Conservation (phyloP, 306 rosid species). For the Cyclanthera cordifolia region DNA sequence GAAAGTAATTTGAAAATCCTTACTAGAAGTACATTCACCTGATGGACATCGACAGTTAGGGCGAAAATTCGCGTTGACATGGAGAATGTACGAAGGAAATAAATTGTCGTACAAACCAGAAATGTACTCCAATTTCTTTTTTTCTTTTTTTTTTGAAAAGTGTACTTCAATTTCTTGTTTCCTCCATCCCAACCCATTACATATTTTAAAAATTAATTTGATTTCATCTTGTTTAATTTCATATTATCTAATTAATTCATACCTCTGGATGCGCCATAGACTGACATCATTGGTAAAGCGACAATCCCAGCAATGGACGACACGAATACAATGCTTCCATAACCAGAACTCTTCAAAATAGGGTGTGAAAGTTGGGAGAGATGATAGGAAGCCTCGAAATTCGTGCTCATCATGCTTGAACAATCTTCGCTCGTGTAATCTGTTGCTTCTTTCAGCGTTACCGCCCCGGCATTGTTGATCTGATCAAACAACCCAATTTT, state of each 20-base stretch:
- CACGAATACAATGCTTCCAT: slow-evolving; percentile 33
- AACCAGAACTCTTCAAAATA: slow-evolving; percentile 34
- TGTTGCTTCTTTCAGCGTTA: neutral
- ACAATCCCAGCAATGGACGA: slow-evolving; percentile 35
- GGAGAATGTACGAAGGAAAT: too few relatives aligned
- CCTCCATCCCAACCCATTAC: too few relatives aligned
- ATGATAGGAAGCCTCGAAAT: slow-evolving; percentile 33
- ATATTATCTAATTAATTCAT: neutral
- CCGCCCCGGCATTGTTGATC: slow-evolving; percentile 1
- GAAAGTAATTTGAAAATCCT: too few relatives aligned
- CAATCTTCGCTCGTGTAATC: slow-evolving; percentile 20
- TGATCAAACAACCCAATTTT: neutral
- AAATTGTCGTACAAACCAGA: too few relatives aligned
- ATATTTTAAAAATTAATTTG: too few relatives aligned
- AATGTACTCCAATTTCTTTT: too few relatives aligned
- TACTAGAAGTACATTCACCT: too few relatives aligned
- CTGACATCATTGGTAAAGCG: slow-evolving; percentile 20
- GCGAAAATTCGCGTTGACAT: too few relatives aligned
- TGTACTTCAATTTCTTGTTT: too few relatives aligned
- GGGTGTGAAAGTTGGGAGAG: slow-evolving; percentile 35
- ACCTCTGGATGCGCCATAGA: slow-evolving; percentile 58
- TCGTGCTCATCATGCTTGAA: slow-evolving; percentile 18
- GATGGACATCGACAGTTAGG: too few relatives aligned
- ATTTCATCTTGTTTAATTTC: too few relatives aligned
- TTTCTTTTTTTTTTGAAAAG: too few relatives aligned